Evolutionary conservation across 2,329 filamentous ascomycete species (phyloP).

Genomic region (Calonectria fujianensis): DNA sequence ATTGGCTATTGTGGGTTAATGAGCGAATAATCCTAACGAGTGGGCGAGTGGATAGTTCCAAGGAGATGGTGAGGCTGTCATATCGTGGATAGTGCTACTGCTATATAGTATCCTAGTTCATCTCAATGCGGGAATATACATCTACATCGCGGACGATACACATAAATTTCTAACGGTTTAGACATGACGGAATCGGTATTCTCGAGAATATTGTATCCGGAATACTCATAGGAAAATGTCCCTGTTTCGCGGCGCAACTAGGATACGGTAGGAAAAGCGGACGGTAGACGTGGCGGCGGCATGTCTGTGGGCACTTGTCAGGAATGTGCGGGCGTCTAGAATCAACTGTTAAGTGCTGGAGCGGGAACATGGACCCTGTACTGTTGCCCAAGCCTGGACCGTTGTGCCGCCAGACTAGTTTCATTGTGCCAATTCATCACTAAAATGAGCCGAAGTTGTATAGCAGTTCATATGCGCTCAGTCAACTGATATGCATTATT

Average conservation of each 20-base stretch:
- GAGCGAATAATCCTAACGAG: neutral
- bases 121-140: neutral
- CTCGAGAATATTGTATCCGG: neutral
- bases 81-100: neutral
- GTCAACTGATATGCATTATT: neutral
- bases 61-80: neutral
- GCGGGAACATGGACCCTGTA: neutral
- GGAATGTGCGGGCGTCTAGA: constrained; percentile 8
- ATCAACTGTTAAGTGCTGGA: neutral
- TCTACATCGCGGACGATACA: neutral
- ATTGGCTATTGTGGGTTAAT: too few species aligned
- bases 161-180: neutral
- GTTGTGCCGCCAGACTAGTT: neutral
- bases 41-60: neutral
- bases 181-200: neutral
- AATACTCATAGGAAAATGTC: neutral
- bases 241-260: neutral
- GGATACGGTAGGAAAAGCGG: neutral
- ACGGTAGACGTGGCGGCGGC: neutral
- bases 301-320: neutral
- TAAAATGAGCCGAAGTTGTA: neutral
- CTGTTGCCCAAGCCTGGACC: neutral
- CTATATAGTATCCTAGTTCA: neutral
- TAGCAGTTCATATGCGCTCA: neutral
- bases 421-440: neutral